Conservation (phyloP, 345 rosid genomes). For the Eucalyptus rudis region DNA sequence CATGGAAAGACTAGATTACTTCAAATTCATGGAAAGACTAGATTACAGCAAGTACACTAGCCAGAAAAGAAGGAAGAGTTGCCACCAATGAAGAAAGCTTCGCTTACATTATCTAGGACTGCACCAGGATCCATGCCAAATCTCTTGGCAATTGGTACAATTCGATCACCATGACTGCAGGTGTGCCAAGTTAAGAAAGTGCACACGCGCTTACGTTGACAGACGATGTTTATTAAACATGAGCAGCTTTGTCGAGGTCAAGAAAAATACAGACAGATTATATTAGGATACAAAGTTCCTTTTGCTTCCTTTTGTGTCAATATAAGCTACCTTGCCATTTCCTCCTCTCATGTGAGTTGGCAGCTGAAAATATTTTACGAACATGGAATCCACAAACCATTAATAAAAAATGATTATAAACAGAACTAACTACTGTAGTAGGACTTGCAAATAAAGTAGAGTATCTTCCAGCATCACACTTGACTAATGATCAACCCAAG, state of each 20-base stretch:
- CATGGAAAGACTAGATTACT: no score
- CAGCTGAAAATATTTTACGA: conserved; percentile 29
- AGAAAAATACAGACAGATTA: not conserved
- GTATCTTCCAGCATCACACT: not conserved
- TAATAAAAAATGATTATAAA: not conserved
- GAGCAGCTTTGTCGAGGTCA: no score
- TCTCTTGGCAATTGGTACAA: no score
- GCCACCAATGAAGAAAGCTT: no score
- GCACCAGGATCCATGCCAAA: no score
- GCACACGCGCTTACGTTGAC: not conserved
- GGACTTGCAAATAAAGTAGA: not conserved
- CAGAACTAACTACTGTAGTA: not conserved
- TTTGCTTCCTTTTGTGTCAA: conserved; percentile 85
- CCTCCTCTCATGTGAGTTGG: conserved; percentile 86
- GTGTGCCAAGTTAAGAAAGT: conserved; percentile 13
- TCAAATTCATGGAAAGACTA: no score
- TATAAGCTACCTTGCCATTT: conserved; percentile 84
- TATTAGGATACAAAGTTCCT: conserved; percentile 75
- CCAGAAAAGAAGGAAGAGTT: no score
- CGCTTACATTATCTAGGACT: no score
- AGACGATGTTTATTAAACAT: not conserved
- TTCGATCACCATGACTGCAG: no score
- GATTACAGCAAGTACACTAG: no score
- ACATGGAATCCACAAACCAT: not conserved
- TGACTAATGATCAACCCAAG: not conserved